Evolutionary conservation across 441 rosid genomes (phyloP).

Genomic region (Populus hybrid): DNA sequence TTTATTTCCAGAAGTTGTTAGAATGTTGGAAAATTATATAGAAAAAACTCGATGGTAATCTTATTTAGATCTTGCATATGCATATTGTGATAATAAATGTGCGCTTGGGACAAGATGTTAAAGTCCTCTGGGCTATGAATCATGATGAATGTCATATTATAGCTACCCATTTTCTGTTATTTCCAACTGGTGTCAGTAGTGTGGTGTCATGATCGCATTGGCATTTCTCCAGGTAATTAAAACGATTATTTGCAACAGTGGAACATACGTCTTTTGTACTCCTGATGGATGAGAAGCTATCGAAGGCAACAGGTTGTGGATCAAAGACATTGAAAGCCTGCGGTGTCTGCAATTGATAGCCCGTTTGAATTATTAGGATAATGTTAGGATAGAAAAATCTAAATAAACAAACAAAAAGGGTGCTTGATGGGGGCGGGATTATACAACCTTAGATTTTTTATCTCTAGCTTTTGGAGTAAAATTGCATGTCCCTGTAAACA

Average conservation of each 20-base stretch:
- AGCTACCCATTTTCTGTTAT: neutral
- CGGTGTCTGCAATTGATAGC: conserved; percentile 48
- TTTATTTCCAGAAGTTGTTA: neutral
- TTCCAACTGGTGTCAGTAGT: neutral
- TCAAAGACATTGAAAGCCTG: conserved; percentile 75
- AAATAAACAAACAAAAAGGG: neutral
- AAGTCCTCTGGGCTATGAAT: neutral
- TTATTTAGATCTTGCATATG: neutral
- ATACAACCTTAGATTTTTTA: conserved; percentile 46
- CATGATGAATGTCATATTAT: neutral
- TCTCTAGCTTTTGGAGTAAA: conserved; percentile 39
- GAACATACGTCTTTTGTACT: conserved; percentile 64
- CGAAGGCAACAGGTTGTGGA: conserved; percentile 38
- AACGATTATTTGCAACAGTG: neutral
- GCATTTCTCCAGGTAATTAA: neutral
- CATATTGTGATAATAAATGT: neutral
- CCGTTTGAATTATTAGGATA: too few species aligned
- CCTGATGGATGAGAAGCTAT: conserved; percentile 36
- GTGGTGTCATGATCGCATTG: neutral
- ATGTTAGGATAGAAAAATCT: neutral
- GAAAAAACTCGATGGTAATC: neutral
- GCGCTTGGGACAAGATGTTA: neutral
- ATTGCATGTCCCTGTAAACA: conserved; percentile 65
- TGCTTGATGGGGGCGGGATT: neutral
- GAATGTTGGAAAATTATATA: neutral